Percentiles rank a stretch among this genome's conserved stretches.
Conservation (phyloP, 2,329 filamentous ascomycete species). For the Colletotrichum sidae region DNA sequence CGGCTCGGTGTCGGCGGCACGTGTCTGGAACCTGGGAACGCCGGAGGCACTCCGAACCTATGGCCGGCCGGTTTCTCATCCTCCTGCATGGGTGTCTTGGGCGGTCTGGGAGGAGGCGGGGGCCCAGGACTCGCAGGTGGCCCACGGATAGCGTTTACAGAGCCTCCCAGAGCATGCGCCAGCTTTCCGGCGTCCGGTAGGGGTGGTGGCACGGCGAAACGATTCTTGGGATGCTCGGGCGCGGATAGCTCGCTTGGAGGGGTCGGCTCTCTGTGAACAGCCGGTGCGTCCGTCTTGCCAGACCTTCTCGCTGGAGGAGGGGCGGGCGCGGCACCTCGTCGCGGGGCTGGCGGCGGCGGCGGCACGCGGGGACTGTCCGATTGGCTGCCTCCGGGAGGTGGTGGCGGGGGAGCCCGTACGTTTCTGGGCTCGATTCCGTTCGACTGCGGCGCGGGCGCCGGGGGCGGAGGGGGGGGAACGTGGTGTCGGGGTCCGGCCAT, state of each 20-base stretch:
- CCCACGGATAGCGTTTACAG: constrained; percentile 48
- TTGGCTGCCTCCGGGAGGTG: constrained; percentile 41
- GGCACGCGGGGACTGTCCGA: constrained; percentile 53
- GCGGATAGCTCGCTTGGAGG: constrained; percentile 80
- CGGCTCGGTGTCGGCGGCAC: constrained; percentile 82
- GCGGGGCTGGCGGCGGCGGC: constrained; percentile 47
- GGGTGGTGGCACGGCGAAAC: constrained; percentile 72
- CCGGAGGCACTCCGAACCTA: constrained; percentile 82
- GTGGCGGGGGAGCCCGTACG: constrained; percentile 51
- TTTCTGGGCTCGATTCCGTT: constrained; percentile 48
- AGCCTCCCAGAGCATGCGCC: constrained; percentile 64
- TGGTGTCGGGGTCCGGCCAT: constrained; percentile 39
- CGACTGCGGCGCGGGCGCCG: constrained; percentile 42
- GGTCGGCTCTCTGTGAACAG: constrained; percentile 55
- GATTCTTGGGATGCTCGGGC: constrained; percentile 66
- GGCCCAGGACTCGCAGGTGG: constrained; percentile 60
- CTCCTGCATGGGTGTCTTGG: constrained; percentile 79
- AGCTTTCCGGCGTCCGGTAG: constrained; percentile 91
- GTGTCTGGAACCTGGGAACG: constrained; percentile 75
- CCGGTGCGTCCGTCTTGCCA: constrained; percentile 59
- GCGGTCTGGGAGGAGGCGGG: constrained; percentile 75
- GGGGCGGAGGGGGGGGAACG: constrained; percentile 41
- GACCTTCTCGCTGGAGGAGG: constrained; percentile 71
- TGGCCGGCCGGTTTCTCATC: constrained; percentile 62
- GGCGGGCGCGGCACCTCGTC: constrained; percentile 62